Evolutionary conservation across 2,329 filamentous ascomycete species (phyloP), one percentile per base, ranked within the genome.

Genomic region (Trichoderma polysporum): DNA sequence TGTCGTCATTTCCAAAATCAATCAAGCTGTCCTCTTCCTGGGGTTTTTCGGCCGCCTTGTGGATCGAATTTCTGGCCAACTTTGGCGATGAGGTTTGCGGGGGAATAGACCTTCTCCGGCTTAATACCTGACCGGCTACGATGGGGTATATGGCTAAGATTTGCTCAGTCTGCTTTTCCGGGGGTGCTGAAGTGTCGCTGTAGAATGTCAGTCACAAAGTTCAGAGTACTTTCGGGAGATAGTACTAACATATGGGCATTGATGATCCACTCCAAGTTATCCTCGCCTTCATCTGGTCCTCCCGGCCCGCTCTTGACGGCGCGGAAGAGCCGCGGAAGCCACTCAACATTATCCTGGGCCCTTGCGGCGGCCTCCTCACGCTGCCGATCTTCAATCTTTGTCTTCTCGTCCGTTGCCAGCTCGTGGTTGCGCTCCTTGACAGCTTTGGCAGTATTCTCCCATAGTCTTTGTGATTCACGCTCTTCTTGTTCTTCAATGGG

Each of bases 201-300:
- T 25, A 52, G 74, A 70, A 22, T 47, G 10, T 37, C 37, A 64
- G 60, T 5, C 13, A 19, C 9, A 29, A 27, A n/a, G 50, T 35
- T 33, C 50, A 6, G 33, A 13, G 1, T 17, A 4, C 8, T 19
- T 7, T 10, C 3, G 5, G 29, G 15, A 22, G 29, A 8, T 33
- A 37, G 8, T n/a, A 77, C 83, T 75, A 79, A 97, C 93, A 99
- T 86, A 66, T 89, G 84, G 1, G 94, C 90, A 77, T 94, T 91
- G 74, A 99, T 91, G 74, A 98, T 94, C 92, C 93, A 99, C 79
- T 98, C 95, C 33, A 99, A 81, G 71, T 92, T 92, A 76, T 96
- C 93, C 77, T 96, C 91, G 31, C 91, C 92, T 76, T 94, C 90
- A 70, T 95, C 91, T 4, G 85, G 76, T 1, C 88, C 89, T 35